phyloP scores from a whole-genome alignment of 2,329 filamentous ascomycete genomes.

The Ophiostoma sp. region DNA sequence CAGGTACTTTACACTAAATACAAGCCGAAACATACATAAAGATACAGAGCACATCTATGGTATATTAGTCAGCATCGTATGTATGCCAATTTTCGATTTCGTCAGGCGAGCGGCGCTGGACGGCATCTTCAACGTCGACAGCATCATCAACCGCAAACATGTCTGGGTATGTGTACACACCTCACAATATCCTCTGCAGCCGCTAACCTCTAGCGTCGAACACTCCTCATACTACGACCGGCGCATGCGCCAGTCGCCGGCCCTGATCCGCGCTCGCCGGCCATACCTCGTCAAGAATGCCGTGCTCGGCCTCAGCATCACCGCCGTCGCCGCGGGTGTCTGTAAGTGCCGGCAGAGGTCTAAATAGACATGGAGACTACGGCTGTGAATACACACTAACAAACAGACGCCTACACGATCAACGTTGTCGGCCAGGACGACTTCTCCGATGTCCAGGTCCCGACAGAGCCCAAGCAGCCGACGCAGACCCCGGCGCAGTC shows the following conservation, averaged over 20 bases:
- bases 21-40: background rate
- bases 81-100: slow-evolving; percentile 6
- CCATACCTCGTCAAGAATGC: slow-evolving; percentile 90
- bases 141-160: background rate
- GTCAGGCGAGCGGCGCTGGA: background rate
- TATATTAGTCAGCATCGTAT: slow-evolving; percentile 2
- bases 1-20: background rate
- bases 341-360: slow-evolving; percentile 57
- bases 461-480: slow-evolving; percentile 54
- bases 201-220: slow-evolving; percentile 36
- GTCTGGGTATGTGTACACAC: background rate
- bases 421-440: slow-evolving; percentile 89
- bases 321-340: slow-evolving; percentile 71
- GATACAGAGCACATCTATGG: background rate
- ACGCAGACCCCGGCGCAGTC: slow-evolving; percentile 33
- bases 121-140: background rate
- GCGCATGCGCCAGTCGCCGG: slow-evolving; percentile 76
- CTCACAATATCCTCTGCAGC: background rate
- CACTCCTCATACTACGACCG: slow-evolving; percentile 83
- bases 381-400: background rate
- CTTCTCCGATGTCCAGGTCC: slow-evolving; percentile 91
- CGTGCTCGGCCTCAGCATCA: slow-evolving; percentile 69
- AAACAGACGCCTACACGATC: slow-evolving; percentile 58
- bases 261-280: slow-evolving; percentile 83
- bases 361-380: background rate